Evolutionary conservation across 2,329 filamentous ascomycete species (phyloP), one percentile per base, ranked within the genome.

Genomic region (Orbilia ellipsospora): DNA sequence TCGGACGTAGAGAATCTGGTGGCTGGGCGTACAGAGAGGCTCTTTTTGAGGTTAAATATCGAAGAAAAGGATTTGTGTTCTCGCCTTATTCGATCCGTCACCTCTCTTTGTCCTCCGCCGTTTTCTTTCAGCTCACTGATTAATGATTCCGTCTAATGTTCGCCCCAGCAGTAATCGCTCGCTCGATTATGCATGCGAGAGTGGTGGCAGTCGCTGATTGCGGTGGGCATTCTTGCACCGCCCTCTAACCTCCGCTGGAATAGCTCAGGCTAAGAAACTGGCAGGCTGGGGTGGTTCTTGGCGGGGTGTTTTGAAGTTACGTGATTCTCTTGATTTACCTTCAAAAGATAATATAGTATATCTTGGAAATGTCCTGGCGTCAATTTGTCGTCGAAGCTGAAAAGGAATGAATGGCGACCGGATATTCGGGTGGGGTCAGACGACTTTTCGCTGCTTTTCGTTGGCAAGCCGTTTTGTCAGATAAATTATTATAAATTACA

Each of bases 301-400:
- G 67, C 67, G 60, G 51, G 59, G 55, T 28, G 31, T 6, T 36
- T 36, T 36, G 31, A 36, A 36, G 31, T 36, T 36, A 6, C 31
- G 31, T 4, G 6, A 36, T 36, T 36, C 31, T 36, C 31, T 36
- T 36, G 8, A 36, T 36, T 36, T 36, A 36, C 31, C 31, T 36
- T 36, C 10, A 7, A 36, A 10, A 36, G 31, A 36, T 36, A 36
- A 36, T 36, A 10, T 36, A 36, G 66, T 50, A 57, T 70, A 64
- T 72, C 67, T 72, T 72, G 67, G 67, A 36, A 18, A 23, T 59
- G 57, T 70, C 56, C 56, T 70, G 66, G 66, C 66, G 66, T 63
- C 55, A 59, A 36, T 36, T 36, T 36, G 5, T 36, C 31, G 31
- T 36, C 10, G 31, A 36, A 36, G 31, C 31, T 36, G 31, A 36